Evolutionary conservation across 306 rosid species (phyloP).

Genomic region (Fragaria nilgerrensis): DNA sequence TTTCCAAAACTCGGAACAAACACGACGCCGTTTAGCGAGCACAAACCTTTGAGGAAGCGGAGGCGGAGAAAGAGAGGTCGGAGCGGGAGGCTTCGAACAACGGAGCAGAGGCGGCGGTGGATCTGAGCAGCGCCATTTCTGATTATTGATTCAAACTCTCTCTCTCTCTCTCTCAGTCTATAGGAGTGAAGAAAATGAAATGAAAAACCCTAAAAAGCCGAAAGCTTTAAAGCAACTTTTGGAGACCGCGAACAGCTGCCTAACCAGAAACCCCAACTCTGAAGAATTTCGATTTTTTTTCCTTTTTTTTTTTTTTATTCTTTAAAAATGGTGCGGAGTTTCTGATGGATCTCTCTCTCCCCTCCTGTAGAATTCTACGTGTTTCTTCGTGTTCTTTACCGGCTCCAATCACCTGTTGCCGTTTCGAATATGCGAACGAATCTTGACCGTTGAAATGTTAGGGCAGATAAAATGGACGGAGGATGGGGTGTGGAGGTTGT

Average conservation of each 20-base stretch:
- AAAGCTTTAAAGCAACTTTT: conserved; percentile 21
- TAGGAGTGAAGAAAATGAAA: neutral
- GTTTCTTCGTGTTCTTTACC: neutral
- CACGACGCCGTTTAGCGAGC: neutral
- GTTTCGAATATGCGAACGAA: too few relatives aligned
- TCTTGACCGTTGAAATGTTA: neutral
- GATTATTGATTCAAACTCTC: conserved; percentile 1
- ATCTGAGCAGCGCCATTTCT: conserved; percentile 78
- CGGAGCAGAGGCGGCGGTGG: conserved; percentile 37
- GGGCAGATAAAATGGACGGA: rapidly evolving
- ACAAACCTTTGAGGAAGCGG: conserved; percentile 49
- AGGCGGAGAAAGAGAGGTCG: conserved; percentile 29
- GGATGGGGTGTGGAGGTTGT: too few relatives aligned
- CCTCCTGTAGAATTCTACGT: neutral
- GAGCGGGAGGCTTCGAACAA: conserved; percentile 41
- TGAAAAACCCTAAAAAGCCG: conserved; percentile 16
- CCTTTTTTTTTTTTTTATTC: neutral
- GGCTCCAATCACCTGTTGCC: neutral
- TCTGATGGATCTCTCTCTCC: conserved; percentile 16
- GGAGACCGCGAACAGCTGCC: conserved; percentile 9
- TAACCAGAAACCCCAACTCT: conserved; percentile 9
- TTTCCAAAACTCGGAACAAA: neutral
- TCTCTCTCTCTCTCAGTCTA: too few relatives aligned
- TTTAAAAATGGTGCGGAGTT: conserved; percentile 20
- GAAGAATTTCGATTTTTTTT: neutral